Base-by-base conservation (phyloP, 176 grass and related monocot genomes). In the Musa troglodytarum region DNA sequence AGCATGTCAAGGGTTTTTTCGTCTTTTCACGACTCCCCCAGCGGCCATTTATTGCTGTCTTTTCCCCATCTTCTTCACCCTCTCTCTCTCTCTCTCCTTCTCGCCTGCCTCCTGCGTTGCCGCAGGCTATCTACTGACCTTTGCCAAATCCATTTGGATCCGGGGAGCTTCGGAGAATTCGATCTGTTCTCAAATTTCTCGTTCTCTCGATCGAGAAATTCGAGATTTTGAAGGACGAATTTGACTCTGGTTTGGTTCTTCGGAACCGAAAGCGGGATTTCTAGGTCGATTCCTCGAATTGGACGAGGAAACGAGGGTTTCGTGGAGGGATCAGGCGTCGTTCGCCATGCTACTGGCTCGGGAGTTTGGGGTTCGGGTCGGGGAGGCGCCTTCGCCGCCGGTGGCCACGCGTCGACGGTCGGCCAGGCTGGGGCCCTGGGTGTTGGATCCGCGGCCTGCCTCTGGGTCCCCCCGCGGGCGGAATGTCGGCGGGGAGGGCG, bases 341-440 rank as follows among this genome's bases (percentile, higher is more conserved):
- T 74, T 50, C 61, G 83, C 83, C 78, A 93, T 97, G 90, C 81
- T 97, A 17, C 25, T 97, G 74, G 71, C 83, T 65, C 90, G 90
- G 85, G 88, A 90, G 79, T 83, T 90, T 67, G 86, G 68, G 55
- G 50, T 88, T 11, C 85, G 89, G 55, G 55, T 92, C 9, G 77
- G 87, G 24, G 82, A 87, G 1, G 88, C 82, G 15, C 25, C 62
- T 49, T 57, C 81, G 15, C 74, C 85, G 1, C 57, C 55, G 49
- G 69, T 56, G 14, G 58, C 20, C 43, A 3, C 49, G 53, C 80
- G 85, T 10, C 75, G 86, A 52, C 72, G 81, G 73, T 43, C 86
- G 9, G 25, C 78, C 1, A 86, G 82, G 43, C 76, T 19, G 78
- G 87, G 87, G 73, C 68, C 73, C 11, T 80, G 72, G 78, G 82